Evolutionary conservation across 78 protist species (phyloP).

Genomic region (Isochrysis galbana): DNA sequence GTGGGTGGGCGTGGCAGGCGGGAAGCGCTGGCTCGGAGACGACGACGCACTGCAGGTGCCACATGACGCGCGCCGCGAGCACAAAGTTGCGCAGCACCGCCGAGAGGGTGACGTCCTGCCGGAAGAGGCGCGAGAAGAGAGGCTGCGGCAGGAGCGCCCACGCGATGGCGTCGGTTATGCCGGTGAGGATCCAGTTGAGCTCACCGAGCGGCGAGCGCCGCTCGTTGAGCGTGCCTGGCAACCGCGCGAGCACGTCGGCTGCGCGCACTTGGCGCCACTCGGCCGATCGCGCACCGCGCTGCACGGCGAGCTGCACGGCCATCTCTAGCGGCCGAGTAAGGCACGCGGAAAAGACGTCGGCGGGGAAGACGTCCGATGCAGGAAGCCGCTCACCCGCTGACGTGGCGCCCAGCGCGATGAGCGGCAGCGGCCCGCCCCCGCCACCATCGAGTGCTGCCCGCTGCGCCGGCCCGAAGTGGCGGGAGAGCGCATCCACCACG

Average conservation of each 20-base stretch:
- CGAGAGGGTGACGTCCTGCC: not conserved
- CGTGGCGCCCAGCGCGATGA: not conserved
- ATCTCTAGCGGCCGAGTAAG: not conserved
- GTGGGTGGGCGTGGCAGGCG: not conserved
- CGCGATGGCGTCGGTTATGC: not conserved
- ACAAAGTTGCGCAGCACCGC: not conserved
- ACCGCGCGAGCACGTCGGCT: not conserved
- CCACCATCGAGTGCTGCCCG: too few species aligned
- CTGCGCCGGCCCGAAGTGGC: not conserved
- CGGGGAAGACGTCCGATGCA: not conserved
- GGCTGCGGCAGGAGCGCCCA: not conserved
- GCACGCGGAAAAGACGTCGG: not conserved
- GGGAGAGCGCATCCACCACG: not conserved
- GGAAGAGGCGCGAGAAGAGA: not conserved
- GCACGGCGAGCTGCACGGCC: not conserved
- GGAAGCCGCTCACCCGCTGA: not conserved
- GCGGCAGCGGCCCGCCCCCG: not conserved
- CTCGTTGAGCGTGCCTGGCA: not conserved
- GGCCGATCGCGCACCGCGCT: not conserved
- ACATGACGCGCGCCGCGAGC: not conserved
- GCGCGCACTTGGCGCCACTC: not conserved
- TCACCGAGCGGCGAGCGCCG: not conserved
- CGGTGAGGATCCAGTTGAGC: not conserved
- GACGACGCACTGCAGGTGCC: not conserved
- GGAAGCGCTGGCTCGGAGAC: not conserved